Percentiles rank a stretch among this genome's conserved stretches.
phyloP scores from a whole-genome alignment of 768 basidiomycete species.

The Boletus fagicola region DNA sequence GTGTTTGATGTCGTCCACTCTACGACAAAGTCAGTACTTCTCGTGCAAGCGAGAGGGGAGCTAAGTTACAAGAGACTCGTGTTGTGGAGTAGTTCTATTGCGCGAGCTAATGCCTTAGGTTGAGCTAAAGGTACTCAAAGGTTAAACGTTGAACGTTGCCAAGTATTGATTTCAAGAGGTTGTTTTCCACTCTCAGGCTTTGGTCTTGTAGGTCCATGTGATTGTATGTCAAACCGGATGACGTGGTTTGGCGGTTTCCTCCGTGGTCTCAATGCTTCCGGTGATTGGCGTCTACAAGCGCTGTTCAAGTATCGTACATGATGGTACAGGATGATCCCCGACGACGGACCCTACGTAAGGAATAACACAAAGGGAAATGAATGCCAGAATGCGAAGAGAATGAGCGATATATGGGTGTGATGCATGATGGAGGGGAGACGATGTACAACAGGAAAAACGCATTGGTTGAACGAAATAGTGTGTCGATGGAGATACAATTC shows the following conservation, averaged over 20 bases:
- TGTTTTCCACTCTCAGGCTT: not conserved
- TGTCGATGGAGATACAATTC: not conserved
- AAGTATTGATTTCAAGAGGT: constrained; percentile 3
- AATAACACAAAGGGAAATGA: constrained; percentile 6
- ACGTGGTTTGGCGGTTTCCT: not conserved
- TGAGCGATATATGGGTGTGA: not conserved
- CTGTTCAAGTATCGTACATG: constrained; percentile 1
- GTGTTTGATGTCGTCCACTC: too few species aligned
- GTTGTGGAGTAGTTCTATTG: too few species aligned
- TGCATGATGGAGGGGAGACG: not conserved
- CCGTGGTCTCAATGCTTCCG: not conserved
- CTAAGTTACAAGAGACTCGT: too few species aligned
- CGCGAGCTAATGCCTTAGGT: too few species aligned
- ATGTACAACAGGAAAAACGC: not conserved
- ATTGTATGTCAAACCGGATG: not conserved
- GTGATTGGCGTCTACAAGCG: not conserved
- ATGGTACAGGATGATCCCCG: not conserved
- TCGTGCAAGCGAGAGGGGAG: too few species aligned
- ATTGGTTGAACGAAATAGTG: constrained; percentile 11
- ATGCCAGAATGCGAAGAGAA: constrained; percentile 7
- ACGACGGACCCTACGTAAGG: not conserved
- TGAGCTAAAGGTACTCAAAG: too few species aligned
- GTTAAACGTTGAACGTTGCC: not conserved
- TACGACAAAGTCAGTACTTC: too few species aligned
- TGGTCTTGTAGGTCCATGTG: not conserved